phyloP scores from a whole-genome alignment of 805 yeast genomes.

The Ogataea henricii region DNA sequence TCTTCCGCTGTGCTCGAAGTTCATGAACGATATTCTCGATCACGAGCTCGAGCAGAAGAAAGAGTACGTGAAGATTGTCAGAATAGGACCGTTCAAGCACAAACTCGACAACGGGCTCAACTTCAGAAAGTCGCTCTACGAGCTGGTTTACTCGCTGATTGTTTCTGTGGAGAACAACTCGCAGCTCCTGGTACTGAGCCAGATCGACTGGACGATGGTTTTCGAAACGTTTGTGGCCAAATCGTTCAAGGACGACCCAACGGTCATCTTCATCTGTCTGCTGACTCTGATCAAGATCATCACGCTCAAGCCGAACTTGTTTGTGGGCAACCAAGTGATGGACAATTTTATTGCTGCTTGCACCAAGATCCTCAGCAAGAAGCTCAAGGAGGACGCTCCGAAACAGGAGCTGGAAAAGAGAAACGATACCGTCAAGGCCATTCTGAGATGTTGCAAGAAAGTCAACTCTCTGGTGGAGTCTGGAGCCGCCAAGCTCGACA shows the following conservation, averaged over 20 bases:
- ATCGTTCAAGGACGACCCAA: conserved; percentile 64
- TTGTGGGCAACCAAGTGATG: conserved; percentile 24
- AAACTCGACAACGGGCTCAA: conserved; percentile 77
- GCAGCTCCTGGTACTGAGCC: conserved; percentile 19
- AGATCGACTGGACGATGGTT: conserved; percentile 29
- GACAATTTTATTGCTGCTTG: conserved; percentile 38
- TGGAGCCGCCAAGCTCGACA: conserved; percentile 22
- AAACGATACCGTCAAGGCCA: conserved; percentile 43
- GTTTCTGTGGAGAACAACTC: conserved; percentile 34
- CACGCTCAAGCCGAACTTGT: conserved; percentile 31
- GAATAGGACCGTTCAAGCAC: conserved; percentile 87
- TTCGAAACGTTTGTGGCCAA: conserved; percentile 44
- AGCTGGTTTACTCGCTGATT: conserved; percentile 59
- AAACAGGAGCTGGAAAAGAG: conserved; percentile 64
- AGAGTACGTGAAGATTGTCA: conserved; percentile 62
- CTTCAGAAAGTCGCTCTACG: conserved; percentile 71
- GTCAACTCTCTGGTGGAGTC: conserved; percentile 23
- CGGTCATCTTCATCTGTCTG: conserved; percentile 56
- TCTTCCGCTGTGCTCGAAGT: conserved; percentile 44
- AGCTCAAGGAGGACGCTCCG: conserved; percentile 61
- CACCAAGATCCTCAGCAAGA: conserved; percentile 45
- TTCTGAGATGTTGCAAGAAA: conserved; percentile 34
- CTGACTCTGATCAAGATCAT: conserved; percentile 44
- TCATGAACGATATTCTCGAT: conserved; percentile 52
- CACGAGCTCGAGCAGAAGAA: conserved; percentile 56